A percentile compares a stretch with the other conserved stretches of the same genome.
Conservation (phyloP, 345 rosid species). For the Rhodamnia rubescens region DNA sequence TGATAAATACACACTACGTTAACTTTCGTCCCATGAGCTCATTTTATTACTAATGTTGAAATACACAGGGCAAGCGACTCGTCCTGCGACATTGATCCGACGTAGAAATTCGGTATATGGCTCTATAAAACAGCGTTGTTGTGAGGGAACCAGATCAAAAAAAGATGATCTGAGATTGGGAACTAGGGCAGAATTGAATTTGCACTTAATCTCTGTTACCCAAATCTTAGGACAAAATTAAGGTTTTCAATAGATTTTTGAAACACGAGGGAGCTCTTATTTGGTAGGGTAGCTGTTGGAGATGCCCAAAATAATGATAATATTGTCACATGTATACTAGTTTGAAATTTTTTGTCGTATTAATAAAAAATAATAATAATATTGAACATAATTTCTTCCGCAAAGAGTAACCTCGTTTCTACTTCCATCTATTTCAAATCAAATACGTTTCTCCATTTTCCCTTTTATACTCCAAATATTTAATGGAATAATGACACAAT, state of each 20-base stretch:
- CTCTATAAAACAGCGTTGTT: neutral
- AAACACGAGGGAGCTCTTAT: neutral
- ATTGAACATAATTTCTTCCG: neutral
- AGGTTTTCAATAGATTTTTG: neutral
- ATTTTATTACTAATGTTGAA: neutral
- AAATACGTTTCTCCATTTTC: neutral
- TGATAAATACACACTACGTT: neutral
- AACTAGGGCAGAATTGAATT: neutral
- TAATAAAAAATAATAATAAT: too few species aligned
- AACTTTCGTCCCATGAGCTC: neutral
- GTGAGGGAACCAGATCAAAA: neutral
- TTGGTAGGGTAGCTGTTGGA: neutral
- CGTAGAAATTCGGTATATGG: neutral
- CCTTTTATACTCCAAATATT: neutral
- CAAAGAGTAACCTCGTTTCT: neutral
- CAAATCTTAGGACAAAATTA: neutral
- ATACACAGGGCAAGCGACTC: neutral
- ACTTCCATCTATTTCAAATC: neutral
- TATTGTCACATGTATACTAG: too few species aligned
- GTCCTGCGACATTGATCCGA: rapidly evolving
- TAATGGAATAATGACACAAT: too few species aligned
- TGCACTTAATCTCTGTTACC: neutral
- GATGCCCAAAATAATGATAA: neutral
- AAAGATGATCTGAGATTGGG: neutral
- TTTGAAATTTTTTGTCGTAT: too few species aligned